phyloP scores from a whole-genome alignment of 2,329 filamentous ascomycete species.

The Aureobasidium mangrovei region DNA sequence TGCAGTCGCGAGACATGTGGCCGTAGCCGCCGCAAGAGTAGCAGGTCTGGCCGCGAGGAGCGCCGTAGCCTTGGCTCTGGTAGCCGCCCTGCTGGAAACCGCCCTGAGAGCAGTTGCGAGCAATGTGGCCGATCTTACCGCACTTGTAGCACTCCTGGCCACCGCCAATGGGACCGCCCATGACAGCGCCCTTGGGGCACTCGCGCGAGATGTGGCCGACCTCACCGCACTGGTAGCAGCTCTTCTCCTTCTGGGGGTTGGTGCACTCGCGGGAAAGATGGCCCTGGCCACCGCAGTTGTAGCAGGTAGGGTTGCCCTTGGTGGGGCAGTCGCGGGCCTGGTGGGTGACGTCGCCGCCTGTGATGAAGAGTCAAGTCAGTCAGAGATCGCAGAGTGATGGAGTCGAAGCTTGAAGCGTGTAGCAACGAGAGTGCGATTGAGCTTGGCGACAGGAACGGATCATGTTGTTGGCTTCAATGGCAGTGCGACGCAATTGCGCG shows the following conservation, averaged over 20 bases:
- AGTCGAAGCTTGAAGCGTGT: background rate
- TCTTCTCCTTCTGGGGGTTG: constrained; percentile 76
- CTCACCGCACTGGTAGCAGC: constrained; percentile 66
- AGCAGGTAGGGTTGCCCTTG: constrained; percentile 38
- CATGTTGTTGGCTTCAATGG: too few relatives aligned
- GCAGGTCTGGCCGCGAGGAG: constrained; percentile 63
- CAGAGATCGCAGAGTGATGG: background rate
- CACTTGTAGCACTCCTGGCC: constrained; percentile 84
- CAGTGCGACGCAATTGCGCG: constrained; percentile 7
- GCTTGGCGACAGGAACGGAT: background rate
- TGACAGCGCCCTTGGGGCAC: constrained; percentile 46
- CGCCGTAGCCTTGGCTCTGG: constrained; percentile 38
- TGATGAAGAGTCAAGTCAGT: constrained; percentile 10
- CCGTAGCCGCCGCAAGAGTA: constrained; percentile 97
- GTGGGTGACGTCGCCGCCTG: constrained; percentile 42
- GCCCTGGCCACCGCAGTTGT: constrained; percentile 36
- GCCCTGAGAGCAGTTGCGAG: constrained; percentile 73
- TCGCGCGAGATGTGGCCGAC: constrained; percentile 88
- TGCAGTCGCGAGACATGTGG: constrained; percentile 97
- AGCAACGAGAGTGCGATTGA: background rate
- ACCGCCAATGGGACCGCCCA: constrained; percentile 28
- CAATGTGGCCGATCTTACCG: constrained; percentile 92
- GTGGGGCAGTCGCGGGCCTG: constrained; percentile 43
- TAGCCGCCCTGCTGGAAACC: constrained; percentile 37
- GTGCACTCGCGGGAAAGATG: constrained; percentile 73